These are phyloP conservation scores for Gilbertella persicaria DNA, from an alignment of 371 early-diverging fungal genomes.

Conservation along the genomic window DNA sequence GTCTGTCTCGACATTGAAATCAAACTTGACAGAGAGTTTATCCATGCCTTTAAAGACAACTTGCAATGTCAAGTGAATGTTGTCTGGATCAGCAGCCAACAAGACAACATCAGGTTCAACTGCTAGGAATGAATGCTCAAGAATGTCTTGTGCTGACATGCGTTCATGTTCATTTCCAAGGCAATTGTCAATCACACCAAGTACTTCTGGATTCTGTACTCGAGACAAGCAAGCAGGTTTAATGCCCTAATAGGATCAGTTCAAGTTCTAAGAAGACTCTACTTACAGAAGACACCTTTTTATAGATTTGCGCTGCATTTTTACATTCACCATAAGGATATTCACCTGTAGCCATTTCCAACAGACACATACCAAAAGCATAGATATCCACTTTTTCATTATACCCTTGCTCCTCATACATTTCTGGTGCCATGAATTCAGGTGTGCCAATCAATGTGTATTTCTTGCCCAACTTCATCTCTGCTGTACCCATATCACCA, in stretches of 20 bases:
- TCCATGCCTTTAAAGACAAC: slow-evolving; percentile 84
- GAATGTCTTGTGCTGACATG: slow-evolving; percentile 73
- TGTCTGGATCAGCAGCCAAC: slow-evolving; percentile 59
- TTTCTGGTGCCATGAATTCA: slow-evolving; percentile 96
- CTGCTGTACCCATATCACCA: slow-evolving; percentile 92
- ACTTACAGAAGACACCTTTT: slow-evolving; percentile 70
- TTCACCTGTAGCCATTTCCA: slow-evolving; percentile 90
- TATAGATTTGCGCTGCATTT: slow-evolving; percentile 87
- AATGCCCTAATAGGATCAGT: slow-evolving; percentile 54
- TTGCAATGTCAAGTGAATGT: slow-evolving; percentile 71
- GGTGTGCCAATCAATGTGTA: slow-evolving; percentile 91
- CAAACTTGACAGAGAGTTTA: slow-evolving; percentile 84
- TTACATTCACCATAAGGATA: slow-evolving; percentile 90
- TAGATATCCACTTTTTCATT: slow-evolving; percentile 91
- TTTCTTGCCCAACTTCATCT: slow-evolving; percentile 70
- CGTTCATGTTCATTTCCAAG: slow-evolving; percentile 65
- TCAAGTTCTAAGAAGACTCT: background rate
- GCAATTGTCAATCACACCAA: slow-evolving; percentile 77
- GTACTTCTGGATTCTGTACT: slow-evolving; percentile 73
- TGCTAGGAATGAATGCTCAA: slow-evolving; percentile 82
- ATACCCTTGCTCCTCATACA: slow-evolving; percentile 90
- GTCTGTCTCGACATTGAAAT: slow-evolving; percentile 84
- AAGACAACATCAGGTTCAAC: slow-evolving; percentile 79
- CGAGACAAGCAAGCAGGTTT: slow-evolving; percentile 78
- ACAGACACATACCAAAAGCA: slow-evolving; percentile 92